These are phyloP conservation scores for Auricularia sp. DNA, from an alignment of 768 basidiomycete genomes.

Conservation along the genomic window DNA sequence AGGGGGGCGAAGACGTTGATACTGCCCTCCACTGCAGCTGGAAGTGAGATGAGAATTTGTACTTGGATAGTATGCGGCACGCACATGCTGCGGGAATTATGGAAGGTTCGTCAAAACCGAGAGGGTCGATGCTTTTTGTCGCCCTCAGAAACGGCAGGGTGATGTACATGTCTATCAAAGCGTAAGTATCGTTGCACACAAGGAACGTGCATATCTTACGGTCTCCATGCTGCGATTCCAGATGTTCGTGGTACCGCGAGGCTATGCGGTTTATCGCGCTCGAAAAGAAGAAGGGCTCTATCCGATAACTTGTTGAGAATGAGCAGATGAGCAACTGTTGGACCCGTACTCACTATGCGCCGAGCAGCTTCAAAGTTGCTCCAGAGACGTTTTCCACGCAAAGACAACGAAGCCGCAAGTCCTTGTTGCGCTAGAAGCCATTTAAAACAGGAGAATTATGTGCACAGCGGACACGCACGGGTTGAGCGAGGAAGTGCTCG, in stretches of 20 bases:
- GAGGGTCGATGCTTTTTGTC: not conserved
- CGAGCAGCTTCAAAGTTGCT: not conserved
- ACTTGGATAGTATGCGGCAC: not conserved
- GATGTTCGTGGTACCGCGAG: not conserved
- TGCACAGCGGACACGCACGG: not conserved
- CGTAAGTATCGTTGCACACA: not conserved
- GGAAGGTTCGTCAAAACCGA: not conserved
- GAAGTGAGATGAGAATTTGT: not conserved
- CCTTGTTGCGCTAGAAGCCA: not conserved
- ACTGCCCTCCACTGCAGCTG: not conserved
- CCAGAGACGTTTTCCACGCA: not conserved
- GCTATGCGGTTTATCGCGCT: conserved; percentile 1
- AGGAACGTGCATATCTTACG: not conserved
- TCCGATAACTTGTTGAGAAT: not conserved
- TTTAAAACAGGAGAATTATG: not conserved
- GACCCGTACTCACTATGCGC: not conserved
- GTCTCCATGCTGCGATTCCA: not conserved
- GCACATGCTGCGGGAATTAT: not conserved
- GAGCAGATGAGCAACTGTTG: not conserved
- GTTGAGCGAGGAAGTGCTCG: not conserved
- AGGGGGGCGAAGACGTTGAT: conserved; percentile 1
- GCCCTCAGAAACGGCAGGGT: not conserved
- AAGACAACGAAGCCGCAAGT: not conserved
- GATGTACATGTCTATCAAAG: not conserved
- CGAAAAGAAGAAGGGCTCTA: not conserved